A percentile compares a stretch with the other conserved stretches of the same genome.
Conservation (phyloP, 441 rosid species). For the California macrophylla region DNA sequence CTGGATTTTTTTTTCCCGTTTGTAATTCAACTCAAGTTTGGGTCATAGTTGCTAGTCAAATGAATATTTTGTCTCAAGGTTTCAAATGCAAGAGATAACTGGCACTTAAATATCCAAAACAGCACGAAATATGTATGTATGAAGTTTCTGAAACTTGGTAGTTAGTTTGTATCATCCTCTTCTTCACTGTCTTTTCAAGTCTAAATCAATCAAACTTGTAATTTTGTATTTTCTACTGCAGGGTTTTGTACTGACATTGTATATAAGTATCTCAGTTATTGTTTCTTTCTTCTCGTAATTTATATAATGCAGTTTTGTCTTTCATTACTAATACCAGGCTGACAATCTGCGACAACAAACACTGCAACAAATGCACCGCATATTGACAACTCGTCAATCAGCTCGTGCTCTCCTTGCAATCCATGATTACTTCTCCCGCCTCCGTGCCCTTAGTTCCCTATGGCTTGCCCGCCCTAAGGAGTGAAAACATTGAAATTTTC, state of each 20-base stretch:
- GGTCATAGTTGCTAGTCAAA: too few relatives aligned
- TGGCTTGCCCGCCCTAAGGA: constrained; percentile 55
- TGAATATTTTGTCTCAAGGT: too few relatives aligned
- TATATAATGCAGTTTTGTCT: neutral
- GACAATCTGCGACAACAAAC: constrained; percentile 65
- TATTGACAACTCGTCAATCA: constrained; percentile 57
- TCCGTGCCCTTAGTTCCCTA: constrained; percentile 61
- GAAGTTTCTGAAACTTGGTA: too few relatives aligned
- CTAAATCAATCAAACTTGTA: too few relatives aligned
- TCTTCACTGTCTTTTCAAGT: too few relatives aligned
- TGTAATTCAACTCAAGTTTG: neutral
- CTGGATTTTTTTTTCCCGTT: neutral
- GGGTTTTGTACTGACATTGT: too few relatives aligned
- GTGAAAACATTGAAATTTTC: too few relatives aligned
- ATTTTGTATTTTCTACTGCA: too few relatives aligned
- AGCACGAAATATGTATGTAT: too few relatives aligned
- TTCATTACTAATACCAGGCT: constrained; percentile 34
- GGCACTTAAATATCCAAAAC: too few relatives aligned
- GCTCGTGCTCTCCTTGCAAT: constrained; percentile 63
- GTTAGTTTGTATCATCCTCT: too few relatives aligned
- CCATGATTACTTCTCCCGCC: constrained; percentile 50
- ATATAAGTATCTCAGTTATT: neutral
- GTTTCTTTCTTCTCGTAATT: neutral
- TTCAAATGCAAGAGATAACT: too few relatives aligned
- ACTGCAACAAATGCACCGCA: constrained; percentile 55